Percentiles rank a stretch among this genome's conserved stretches.
These are phyloP conservation scores for Microbotryomycetes sp. DNA, from an alignment of 1,284 basidiomycete species.

Conservation along the genomic window DNA sequence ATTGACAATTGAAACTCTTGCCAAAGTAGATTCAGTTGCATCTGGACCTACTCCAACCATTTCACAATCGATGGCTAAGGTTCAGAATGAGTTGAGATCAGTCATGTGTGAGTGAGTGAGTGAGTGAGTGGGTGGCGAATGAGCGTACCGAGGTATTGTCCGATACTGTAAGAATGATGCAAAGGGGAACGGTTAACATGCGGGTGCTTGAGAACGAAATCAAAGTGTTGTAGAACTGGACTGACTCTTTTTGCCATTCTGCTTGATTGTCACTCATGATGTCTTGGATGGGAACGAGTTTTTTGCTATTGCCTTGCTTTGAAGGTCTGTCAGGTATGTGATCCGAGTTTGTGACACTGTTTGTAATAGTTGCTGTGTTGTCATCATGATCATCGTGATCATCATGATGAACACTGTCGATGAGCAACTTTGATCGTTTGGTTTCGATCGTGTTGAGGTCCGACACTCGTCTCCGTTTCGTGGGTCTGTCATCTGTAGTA, in stretches of 20 bases:
- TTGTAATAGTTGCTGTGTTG: too few relatives aligned
- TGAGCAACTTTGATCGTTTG: conserved; percentile 17
- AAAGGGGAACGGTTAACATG: too few relatives aligned
- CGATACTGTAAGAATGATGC: conserved; percentile 10
- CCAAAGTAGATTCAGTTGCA: conserved; percentile 73
- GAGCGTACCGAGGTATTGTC: conserved; percentile 28
- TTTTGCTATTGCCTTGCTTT: conserved; percentile 5
- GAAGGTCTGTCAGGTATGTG: neutral
- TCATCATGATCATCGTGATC: neutral
- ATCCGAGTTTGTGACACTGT: too few relatives aligned
- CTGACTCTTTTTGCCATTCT: conserved; percentile 30
- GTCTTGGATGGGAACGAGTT: conserved; percentile 17
- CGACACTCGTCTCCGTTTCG: conserved; percentile 10
- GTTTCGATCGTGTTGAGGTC: conserved; percentile 6
- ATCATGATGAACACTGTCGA: too few relatives aligned
- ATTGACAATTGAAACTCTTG: conserved; percentile 87
- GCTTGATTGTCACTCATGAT: conserved; percentile 21
- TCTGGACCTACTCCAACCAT: conserved; percentile 91
- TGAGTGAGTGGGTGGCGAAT: accelerated
- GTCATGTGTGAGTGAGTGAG: neutral
- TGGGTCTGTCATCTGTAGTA: neutral
- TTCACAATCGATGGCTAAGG: conserved; percentile 79
- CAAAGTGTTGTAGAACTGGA: too few relatives aligned
- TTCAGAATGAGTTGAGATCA: neutral
- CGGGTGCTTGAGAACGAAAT: neutral